Evolutionary conservation across 2,329 filamentous ascomycete genomes (phyloP).

Genomic region (Byssothecium circinans): DNA sequence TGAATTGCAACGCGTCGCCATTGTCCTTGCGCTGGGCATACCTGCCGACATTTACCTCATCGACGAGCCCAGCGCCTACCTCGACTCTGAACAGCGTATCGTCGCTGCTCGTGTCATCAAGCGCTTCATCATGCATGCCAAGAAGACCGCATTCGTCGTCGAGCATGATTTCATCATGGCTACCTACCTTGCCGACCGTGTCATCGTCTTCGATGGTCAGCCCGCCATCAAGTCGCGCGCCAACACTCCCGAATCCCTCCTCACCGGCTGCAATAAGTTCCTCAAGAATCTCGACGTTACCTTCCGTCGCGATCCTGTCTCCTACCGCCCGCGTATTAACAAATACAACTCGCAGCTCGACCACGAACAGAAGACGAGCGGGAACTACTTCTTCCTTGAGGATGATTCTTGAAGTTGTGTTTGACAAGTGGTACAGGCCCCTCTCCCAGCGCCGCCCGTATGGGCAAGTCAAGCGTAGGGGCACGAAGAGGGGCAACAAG

Average conservation of each 20-base stretch:
- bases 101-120: conserved; percentile 97
- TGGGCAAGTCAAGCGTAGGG: conserved; percentile 48
- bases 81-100: conserved; percentile 99
- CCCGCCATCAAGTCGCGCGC: conserved; percentile 87
- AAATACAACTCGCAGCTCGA: conserved; percentile 94
- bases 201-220: conserved; percentile 97
- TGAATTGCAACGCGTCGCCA: conserved; percentile 98
- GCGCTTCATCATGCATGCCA: conserved; percentile 99
- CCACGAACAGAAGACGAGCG: conserved; percentile 91
- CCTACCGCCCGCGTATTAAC: conserved; percentile 97
- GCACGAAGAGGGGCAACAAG: conserved; percentile 41
- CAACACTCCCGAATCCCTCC: conserved; percentile 85
- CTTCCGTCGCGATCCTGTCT: conserved; percentile 96
- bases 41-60: conserved; percentile 98
- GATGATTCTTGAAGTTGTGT: conserved; percentile 73
- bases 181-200: conserved; percentile 80
- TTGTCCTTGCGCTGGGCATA: conserved; percentile 91
- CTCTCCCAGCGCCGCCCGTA: conserved; percentile 36
- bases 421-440: conserved; percentile 50
- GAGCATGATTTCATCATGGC: conserved; percentile 99
- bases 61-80: conserved; percentile 82
- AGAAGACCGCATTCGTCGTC: conserved; percentile 98
- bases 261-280: conserved; percentile 96
- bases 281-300: conserved; percentile 96
- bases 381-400: conserved; percentile 99